Evolutionary conservation across 495 filamentous ascomycete genomes (phyloP).

Genomic region (Penicillium ochrochloron): DNA sequence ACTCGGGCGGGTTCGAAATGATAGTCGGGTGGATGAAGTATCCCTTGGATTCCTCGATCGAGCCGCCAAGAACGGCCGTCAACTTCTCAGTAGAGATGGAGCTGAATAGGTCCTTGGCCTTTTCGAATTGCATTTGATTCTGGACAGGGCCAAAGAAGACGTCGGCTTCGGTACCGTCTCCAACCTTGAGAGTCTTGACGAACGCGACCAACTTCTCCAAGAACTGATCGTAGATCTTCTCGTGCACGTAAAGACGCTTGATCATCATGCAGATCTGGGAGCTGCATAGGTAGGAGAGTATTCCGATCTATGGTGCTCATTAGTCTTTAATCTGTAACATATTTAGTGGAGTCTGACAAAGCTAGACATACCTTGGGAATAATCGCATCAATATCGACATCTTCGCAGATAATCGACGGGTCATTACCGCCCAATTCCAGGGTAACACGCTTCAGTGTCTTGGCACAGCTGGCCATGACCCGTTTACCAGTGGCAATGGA

Average conservation of each 20-base stretch:
- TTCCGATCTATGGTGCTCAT: constrained; percentile 18
- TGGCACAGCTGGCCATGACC: constrained; percentile 62
- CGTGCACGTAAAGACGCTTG: constrained; percentile 73
- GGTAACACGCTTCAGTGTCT: constrained; percentile 64
- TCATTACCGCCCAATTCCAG: constrained; percentile 72
- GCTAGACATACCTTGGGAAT: constrained; percentile 52
- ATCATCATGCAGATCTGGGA: constrained; percentile 61
- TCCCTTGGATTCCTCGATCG: constrained; percentile 45
- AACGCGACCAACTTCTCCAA: constrained; percentile 57
- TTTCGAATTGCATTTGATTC: constrained; percentile 62
- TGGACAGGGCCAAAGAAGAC: constrained; percentile 61
- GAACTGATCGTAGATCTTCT: constrained; percentile 68
- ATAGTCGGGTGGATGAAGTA: constrained; percentile 62
- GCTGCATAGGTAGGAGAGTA: constrained; percentile 61
- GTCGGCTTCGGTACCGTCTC: constrained; percentile 47
- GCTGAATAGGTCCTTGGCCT: constrained; percentile 54
- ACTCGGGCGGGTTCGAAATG: constrained; percentile 61
- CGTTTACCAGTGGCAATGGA: constrained; percentile 66
- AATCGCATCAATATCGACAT: constrained; percentile 66
- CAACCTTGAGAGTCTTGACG: constrained; percentile 54
- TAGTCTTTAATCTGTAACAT: background rate
- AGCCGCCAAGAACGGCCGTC: constrained; percentile 39
- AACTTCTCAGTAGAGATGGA: constrained; percentile 53
- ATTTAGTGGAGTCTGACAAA: background rate
- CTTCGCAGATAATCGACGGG: constrained; percentile 65